Evolutionary conservation across 345 rosid species (phyloP).

Genomic region (Eucalyptus brandiana): DNA sequence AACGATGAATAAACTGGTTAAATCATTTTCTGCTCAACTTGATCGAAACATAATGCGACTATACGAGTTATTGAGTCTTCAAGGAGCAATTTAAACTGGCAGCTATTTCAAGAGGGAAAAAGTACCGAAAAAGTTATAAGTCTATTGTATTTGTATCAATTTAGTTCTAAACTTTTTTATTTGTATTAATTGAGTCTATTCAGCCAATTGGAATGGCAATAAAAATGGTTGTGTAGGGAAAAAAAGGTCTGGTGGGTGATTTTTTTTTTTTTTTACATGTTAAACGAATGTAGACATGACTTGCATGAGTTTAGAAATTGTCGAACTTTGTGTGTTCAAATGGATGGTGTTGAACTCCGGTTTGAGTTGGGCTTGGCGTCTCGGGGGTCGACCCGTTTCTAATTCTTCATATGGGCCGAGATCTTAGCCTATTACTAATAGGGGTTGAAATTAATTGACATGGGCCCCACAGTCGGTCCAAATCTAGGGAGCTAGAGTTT

Average conservation of each 20-base stretch:
- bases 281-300: background rate
- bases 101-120: rapidly evolving
- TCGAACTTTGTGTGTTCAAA: background rate
- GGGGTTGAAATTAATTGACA: background rate
- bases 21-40: background rate
- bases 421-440: background rate
- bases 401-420: background rate
- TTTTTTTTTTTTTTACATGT: background rate
- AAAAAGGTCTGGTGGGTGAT: background rate
- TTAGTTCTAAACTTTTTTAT: rapidly evolving
- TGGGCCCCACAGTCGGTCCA: background rate
- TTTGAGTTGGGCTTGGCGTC: background rate
- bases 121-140: rapidly evolving
- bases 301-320: background rate
- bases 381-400: background rate
- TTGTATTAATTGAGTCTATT: too few species aligned
- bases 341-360: background rate
- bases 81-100: background rate
- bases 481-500: background rate
- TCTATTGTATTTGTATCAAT: rapidly evolving
- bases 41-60: background rate
- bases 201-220: too few species aligned
- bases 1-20: background rate
- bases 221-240: background rate
- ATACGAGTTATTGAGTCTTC: background rate